Conservation (phyloP, 805 yeast species). For the Schwanniomyces vanrijiae region DNA sequence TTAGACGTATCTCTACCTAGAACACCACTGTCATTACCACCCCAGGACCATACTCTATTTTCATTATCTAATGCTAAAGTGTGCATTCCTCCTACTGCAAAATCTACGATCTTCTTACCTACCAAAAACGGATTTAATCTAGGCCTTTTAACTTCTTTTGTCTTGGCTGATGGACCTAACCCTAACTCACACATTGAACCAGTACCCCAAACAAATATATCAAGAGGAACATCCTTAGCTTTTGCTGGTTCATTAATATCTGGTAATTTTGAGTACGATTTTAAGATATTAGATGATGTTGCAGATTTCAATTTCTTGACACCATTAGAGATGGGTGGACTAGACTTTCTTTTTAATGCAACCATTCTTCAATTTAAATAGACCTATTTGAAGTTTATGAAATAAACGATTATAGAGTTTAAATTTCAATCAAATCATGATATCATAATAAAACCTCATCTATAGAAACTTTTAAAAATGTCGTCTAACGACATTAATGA, state of each 20-base stretch:
- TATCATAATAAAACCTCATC: background rate
- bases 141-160: slow-evolving; percentile 94
- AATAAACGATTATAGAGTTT: background rate
- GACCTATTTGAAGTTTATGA: background rate
- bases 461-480: background rate
- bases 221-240: slow-evolving; percentile 51
- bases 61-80: slow-evolving; percentile 74
- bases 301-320: slow-evolving; percentile 21
- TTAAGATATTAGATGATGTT: slow-evolving; percentile 44
- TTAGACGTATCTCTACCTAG: slow-evolving; percentile 81
- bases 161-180: slow-evolving; percentile 89
- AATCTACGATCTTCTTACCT: slow-evolving; percentile 59
- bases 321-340: slow-evolving; percentile 17
- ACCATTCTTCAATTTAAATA: slow-evolving; percentile 33
- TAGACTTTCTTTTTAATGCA: slow-evolving; percentile 40
- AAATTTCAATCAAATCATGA: background rate
- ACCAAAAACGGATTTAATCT: slow-evolving; percentile 79
- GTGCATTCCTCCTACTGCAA: slow-evolving; percentile 97
- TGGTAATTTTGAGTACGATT: slow-evolving; percentile 49
- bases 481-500: background rate
- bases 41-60: slow-evolving; percentile 97
- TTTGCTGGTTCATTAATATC: slow-evolving; percentile 42
- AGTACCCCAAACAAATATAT: slow-evolving; percentile 91
- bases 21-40: slow-evolving; percentile 89
- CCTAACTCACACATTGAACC: slow-evolving; percentile 98